Evolutionary conservation across 495 filamentous ascomycete genomes (phyloP), one percentile per base, ranked within the genome.

Genomic region (Neurospora africana): DNA sequence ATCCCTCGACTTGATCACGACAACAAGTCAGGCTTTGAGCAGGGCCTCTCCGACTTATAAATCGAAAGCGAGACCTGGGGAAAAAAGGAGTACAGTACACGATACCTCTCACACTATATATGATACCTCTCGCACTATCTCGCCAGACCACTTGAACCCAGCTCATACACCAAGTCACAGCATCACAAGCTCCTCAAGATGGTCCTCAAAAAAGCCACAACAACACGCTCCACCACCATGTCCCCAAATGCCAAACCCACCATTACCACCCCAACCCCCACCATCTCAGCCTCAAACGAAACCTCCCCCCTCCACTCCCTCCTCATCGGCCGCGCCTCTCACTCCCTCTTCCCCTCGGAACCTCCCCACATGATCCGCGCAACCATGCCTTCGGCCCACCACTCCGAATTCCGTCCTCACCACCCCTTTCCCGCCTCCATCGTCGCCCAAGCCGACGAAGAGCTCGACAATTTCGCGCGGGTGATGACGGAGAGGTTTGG

Each of bases 291-390:
- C 30, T 33, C 38, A 1, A 44, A 61, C 69, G 69, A 70, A 36
- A 65, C 17, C 27, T 70, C 41, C 8, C 69, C 69, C 11, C 69
- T 70, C 69, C 38, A n/a, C 38, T 2, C 69, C 15, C 38, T 70
- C 69, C 5, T 70, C 33, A 44, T 70, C 69, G 69, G 69, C n/a
- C 69, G 69, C 1, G 69, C 69, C 38, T 4, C 27, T 1, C 1
- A 61, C 27, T 70, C 69, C 10, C 38, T 58, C 37, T 70, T 70
- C 33, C 69, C 69, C 37, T 70, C 69, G 13, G 69, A 70, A n/a
- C 39, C 69, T 1, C 7, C 69, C 2, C 69, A 70, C 41, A 70
- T 70, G 69, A 70, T 67, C 30, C 38, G 41, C 39, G 69, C 36
- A 13, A 65, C 69, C 27, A 70, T 70, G 69, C 30, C 69, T 1